phyloP scores from a whole-genome alignment of 306 rosid genomes.

The Vachellia collinsii region DNA sequence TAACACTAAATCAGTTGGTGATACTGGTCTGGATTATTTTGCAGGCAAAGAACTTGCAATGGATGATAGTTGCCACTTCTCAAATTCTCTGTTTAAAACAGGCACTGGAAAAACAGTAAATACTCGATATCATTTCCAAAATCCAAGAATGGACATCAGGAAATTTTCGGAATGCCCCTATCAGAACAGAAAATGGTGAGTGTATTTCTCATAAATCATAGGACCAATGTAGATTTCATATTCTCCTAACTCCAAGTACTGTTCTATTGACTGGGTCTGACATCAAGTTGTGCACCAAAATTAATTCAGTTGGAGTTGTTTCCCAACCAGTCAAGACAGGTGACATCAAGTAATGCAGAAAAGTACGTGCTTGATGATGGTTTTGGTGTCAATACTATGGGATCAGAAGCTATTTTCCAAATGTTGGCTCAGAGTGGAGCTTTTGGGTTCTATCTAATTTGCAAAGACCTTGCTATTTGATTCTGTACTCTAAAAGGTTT shows the following conservation, averaged over 20 bases:
- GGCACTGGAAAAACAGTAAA: constrained; percentile 78
- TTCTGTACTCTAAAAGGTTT: constrained; percentile 11
- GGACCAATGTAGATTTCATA: too few species aligned
- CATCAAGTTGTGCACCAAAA: too few species aligned
- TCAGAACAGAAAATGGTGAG: too few species aligned
- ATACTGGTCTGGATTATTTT: constrained; percentile 21
- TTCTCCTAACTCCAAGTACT: too few species aligned
- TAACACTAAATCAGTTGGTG: constrained; percentile 21
- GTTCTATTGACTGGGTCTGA: too few species aligned
- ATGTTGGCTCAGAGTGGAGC: constrained; percentile 70
- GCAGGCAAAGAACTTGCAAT: constrained; percentile 52
- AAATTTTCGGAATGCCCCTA: constrained; percentile 57
- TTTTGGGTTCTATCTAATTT: constrained; percentile 25
- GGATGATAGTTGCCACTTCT: constrained; percentile 42
- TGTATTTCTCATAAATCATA: too few species aligned
- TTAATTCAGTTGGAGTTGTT: too few species aligned
- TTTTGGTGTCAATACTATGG: constrained; percentile 53
- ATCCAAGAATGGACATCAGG: constrained; percentile 58
- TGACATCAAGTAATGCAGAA: constrained; percentile 65
- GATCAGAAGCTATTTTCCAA: constrained; percentile 68
- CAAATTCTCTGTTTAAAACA: constrained; percentile 77
- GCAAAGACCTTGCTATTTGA: constrained; percentile 19
- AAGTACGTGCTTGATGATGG: constrained; percentile 57
- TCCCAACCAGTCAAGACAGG: too few species aligned
- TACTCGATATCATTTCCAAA: constrained; percentile 61